phyloP scores from a whole-genome alignment of 2,329 filamentous ascomycete genomes.

The Calonectria leucothoes region DNA sequence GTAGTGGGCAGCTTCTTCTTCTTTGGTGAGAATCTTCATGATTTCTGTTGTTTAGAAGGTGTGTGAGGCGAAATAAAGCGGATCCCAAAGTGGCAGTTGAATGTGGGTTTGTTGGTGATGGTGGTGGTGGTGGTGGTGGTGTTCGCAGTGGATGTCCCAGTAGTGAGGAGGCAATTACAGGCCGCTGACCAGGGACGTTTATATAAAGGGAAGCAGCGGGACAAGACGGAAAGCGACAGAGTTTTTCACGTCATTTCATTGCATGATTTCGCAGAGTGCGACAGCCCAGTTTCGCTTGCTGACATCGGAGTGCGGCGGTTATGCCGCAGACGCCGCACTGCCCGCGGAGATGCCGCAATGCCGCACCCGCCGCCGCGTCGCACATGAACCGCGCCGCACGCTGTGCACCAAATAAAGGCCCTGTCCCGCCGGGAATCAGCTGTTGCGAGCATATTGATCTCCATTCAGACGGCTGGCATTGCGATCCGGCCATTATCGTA shows the following conservation, averaged over 20 bases:
- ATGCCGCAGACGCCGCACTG: not conserved
- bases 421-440: not conserved
- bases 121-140: not conserved
- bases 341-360: not conserved
- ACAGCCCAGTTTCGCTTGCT: not conserved
- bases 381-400: not conserved
- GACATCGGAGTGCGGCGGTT: conserved; percentile 1
- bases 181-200: not conserved
- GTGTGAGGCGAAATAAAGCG: not conserved
- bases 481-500: not conserved
- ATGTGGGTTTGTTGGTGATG: not conserved
- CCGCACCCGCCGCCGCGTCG: not conserved
- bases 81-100: not conserved
- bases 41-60: conserved; percentile 19
- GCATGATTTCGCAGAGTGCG: not conserved
- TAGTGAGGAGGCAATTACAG: not conserved
- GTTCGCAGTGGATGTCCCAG: not conserved
- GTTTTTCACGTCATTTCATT: conserved; percentile 1
- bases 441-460: not conserved
- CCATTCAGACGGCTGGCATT: not conserved
- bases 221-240: not conserved
- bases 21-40: conserved; percentile 97
- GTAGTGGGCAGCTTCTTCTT: conserved; percentile 92
- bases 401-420: not conserved
- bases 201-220: not conserved